Base-by-base conservation (phyloP, 2,329 filamentous ascomycete species). In the Alternaria gansuensis region DNA sequence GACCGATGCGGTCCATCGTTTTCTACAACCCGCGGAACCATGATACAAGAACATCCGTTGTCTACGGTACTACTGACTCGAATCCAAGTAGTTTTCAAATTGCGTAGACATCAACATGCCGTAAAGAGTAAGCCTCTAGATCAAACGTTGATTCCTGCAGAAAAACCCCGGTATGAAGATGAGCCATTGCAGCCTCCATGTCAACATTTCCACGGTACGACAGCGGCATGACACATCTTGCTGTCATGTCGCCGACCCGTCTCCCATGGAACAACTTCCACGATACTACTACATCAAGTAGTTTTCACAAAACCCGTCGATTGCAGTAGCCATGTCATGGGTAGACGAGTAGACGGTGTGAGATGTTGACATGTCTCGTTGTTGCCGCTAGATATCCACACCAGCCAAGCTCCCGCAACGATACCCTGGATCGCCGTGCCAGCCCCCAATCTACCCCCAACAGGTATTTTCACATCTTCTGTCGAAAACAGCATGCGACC, bases 141-240 rank as follows among this genome's bases (percentile, higher is more conserved):
- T 9, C 28, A 43, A 8, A 51, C 23, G 40, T 59, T 23, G 52
- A 56, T 51, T 37, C 24, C 52, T 24, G 57, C 29, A 41, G 52
- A 40, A 26, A 59, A 59, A 56, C 34, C 37, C 29, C 46, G 57
- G 46, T 56, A 24, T 34, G 26, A 41, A 17, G 34, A 41, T 14
- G 21, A 56, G 44, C 52, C 39, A 59, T 44, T 50, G 43, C 51
- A 48, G 51, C 41, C 29, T 56, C 56, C 37, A 55, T 26, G 45
- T 48, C 33, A 53, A 33, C 34, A 21, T 44, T 52, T 46, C 60
- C 60, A 60, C 34, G 56, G 56, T 53, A 49, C 48, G 34, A 50
- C 52, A 51, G 43, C 44, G 39, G 56, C 51, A 59, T 62, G 51
- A 59, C 49, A 49, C 52, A 54, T 51, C 8, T 44, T 33, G 31